Evolutionary conservation across 129 eudicot genomes (phyloP).

Genomic region (Flaveria bidentis): DNA sequence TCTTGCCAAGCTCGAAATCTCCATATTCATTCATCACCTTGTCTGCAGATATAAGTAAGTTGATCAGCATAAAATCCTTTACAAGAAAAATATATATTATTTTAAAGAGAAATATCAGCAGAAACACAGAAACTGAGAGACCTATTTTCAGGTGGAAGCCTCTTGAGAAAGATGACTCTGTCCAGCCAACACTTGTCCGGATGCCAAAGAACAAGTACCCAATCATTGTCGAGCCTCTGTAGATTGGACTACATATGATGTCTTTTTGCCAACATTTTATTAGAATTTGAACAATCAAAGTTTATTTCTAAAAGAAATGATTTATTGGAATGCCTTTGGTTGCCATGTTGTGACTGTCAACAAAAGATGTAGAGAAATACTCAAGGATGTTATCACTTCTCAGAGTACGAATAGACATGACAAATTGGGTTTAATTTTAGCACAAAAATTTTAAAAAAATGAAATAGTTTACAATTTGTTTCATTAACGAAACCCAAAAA

Average conservation of each 20-base stretch:
- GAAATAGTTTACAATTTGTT: too few species aligned
- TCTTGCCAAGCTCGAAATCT: conserved; percentile 75
- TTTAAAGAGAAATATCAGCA: background rate
- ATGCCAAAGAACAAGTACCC: conserved; percentile 89
- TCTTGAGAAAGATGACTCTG: conserved; percentile 67
- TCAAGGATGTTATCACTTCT: background rate
- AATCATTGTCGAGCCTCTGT: conserved; percentile 57
- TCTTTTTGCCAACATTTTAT: background rate
- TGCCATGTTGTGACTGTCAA: background rate
- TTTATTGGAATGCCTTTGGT: background rate
- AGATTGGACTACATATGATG: background rate
- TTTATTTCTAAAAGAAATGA: too few species aligned
- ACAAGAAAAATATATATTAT: background rate
- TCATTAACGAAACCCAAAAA: background rate
- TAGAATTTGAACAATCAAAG: too few species aligned
- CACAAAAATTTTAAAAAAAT: background rate
- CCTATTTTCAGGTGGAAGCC: conserved; percentile 67
- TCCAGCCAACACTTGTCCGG: conserved; percentile 76
- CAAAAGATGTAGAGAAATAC: background rate
- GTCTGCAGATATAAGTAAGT: conserved; percentile 77
- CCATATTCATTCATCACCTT: conserved; percentile 73
- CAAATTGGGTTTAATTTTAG: background rate
- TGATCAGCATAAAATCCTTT: background rate
- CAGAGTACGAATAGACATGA: too few species aligned
- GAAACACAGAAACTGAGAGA: background rate